Conservation (phyloP, 805 yeast species). For the Vanderwaltozyma yarrowii region DNA sequence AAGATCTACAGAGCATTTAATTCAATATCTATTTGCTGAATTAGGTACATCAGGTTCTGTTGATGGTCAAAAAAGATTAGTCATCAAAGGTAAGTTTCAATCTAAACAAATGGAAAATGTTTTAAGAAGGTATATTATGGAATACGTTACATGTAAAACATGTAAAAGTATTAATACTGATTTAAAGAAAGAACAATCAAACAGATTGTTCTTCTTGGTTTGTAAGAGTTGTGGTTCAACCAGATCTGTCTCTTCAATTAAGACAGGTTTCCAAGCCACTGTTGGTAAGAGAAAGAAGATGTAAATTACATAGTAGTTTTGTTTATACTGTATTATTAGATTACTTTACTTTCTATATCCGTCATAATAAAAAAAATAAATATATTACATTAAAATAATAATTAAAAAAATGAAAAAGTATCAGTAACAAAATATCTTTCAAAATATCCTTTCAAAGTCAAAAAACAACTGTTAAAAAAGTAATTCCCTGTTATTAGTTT, state of each 20-base stretch:
- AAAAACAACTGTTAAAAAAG: too few relatives aligned
- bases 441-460: too few relatives aligned
- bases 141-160: conserved; percentile 97
- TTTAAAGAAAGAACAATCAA: conserved; percentile 87
- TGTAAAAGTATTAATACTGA: conserved; percentile 97
- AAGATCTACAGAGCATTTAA: conserved; percentile 93
- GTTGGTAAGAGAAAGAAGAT: conserved; percentile 79
- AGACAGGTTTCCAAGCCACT: conserved; percentile 99
- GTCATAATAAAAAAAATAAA: background rate
- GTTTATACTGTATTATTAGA: background rate
- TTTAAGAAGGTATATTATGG: conserved; percentile 90
- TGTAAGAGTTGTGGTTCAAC: conserved; percentile 98
- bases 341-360: background rate
- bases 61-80: conserved; percentile 94
- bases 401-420: too few relatives aligned
- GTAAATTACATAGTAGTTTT: conserved; percentile 7
- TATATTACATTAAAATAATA: too few relatives aligned
- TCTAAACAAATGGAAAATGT: conserved; percentile 96
- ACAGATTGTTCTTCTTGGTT: conserved; percentile 93
- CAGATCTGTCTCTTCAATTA: conserved; percentile 91
- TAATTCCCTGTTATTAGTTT: too few relatives aligned
- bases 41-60: conserved; percentile 99
- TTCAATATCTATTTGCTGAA: conserved; percentile 94
- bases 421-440: too few relatives aligned
- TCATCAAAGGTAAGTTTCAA: conserved; percentile 96